Base-by-base conservation (phyloP, 306 rosid genomes). In the Begonia loranthoides region DNA sequence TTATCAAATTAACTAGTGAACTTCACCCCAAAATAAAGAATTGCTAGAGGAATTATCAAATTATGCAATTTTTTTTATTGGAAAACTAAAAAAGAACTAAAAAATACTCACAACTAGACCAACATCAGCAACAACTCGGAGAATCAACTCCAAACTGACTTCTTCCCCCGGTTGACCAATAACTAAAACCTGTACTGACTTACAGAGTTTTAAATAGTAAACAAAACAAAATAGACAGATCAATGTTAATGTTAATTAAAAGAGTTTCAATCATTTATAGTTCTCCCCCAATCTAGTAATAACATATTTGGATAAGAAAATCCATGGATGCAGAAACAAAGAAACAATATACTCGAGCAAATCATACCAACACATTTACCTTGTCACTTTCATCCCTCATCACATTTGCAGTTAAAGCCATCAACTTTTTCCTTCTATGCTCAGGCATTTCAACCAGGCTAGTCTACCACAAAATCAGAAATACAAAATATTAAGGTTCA, bases 101-200 rank as follows among this genome's bases (percentile, higher is more conserved):
- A 12, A 8, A 41, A 22, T 28, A 74, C 80, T 73, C 73, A 78
- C 84, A 57, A 66, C 59, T 48, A 92, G 75, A 57, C 99, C 99
- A 65, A 83, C 96, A 13, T 92, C 99, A 12, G 99, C 99, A 62
- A 92, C 99, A 63, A 92, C 95, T 43, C 94, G 80, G 16, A 92
- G 77, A 64, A 83, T 80, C 82, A 92, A 70, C 84, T 83, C 99
- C 83, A 90, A 67, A 70, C 81, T 90, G 73, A 86, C 70, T 77
- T 90, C 99, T 82, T 86, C 93, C 56, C 96, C 96, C 36, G 92
- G 87, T 67, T 80, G 99, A 52, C 99, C 96, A 14, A 68, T 74
- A 60, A 71, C 61, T 56, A 92, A 79, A 70, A 79, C 83, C 99
- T 92, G 81, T 44, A 67, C 64, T 40, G 43, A 41, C 54, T 43